These are phyloP conservation scores for Linum usitatissimum DNA, from an alignment of 345 rosid genomes.

Conservation along the genomic window DNA sequence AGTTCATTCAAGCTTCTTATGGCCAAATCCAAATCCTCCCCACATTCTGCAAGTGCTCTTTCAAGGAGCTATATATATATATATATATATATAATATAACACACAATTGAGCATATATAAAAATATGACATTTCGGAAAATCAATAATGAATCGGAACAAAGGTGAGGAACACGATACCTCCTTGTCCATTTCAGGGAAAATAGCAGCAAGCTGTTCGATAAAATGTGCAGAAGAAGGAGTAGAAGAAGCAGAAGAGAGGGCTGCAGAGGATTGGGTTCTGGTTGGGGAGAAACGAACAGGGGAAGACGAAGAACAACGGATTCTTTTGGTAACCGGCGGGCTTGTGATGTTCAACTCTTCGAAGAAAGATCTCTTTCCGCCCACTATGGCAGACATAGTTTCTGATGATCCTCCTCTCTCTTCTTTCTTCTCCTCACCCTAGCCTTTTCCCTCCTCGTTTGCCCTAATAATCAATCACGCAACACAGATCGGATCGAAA, in stretches of 20 bases:
- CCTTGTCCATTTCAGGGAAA: slow-evolving; percentile 76
- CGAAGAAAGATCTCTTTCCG: slow-evolving; percentile 10
- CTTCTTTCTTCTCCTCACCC: background rate
- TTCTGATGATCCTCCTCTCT: slow-evolving; percentile 2
- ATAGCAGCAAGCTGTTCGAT: slow-evolving; percentile 43
- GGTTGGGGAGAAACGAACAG: slow-evolving; percentile 46
- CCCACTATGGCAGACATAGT: slow-evolving; percentile 11
- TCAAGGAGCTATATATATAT: slow-evolving; percentile 48
- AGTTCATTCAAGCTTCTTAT: slow-evolving; percentile 78
- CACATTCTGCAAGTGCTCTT: slow-evolving; percentile 68
- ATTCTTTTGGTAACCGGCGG: slow-evolving; percentile 53
- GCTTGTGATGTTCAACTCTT: slow-evolving; percentile 5
- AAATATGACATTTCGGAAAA: background rate
- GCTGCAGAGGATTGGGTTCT: slow-evolving; percentile 19
- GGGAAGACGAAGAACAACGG: slow-evolving; percentile 59
- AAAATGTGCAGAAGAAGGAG: slow-evolving; percentile 19
- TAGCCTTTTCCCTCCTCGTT: background rate
- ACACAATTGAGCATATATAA: background rate
- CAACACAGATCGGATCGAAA: background rate
- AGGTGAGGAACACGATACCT: slow-evolving; percentile 23
- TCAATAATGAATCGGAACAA: background rate
- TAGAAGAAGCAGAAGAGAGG: background rate
- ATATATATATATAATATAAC: no score
- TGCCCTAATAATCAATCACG: background rate
- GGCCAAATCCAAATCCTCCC: slow-evolving; percentile 77